Conservation (phyloP, 2,329 filamentous ascomycete species). For the Ophiocordyceps camponoti-saundersi region DNA sequence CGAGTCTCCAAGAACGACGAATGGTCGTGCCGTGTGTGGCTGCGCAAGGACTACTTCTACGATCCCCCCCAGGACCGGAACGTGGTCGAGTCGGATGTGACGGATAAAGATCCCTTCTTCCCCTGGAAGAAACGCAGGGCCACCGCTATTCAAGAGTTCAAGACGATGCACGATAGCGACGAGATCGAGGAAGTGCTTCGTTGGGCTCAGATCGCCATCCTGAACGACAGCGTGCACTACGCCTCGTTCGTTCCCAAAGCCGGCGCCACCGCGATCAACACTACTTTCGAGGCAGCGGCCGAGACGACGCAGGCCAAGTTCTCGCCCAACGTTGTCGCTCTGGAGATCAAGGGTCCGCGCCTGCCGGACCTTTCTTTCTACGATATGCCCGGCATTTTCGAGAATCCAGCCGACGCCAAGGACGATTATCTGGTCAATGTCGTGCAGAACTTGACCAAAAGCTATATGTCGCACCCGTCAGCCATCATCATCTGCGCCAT, state of each 20-base stretch:
- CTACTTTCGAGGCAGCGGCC: conserved; percentile 15
- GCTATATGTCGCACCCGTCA: conserved; percentile 52
- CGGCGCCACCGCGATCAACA: conserved; percentile 21
- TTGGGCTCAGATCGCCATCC: conserved; percentile 60
- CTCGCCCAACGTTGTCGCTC: conserved; percentile 62
- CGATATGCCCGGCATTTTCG: conserved; percentile 71
- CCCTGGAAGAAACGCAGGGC: conserved; percentile 43
- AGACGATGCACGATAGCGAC: conserved; percentile 39
- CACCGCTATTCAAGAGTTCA: conserved; percentile 38
- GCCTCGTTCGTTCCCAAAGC: conserved; percentile 36
- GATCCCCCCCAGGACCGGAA: conserved; percentile 19
- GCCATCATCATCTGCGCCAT: conserved; percentile 65
- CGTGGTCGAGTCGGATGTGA: conserved; percentile 29
- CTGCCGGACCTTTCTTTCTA: conserved; percentile 68
- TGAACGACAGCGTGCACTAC: conserved; percentile 45
- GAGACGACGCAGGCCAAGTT: conserved; percentile 44
- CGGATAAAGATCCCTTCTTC: conserved; percentile 35
- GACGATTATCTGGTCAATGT: conserved; percentile 55
- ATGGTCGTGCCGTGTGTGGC: conserved; percentile 52
- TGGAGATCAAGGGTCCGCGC: conserved; percentile 56
- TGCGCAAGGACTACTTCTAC: conserved; percentile 49
- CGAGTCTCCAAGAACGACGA: conserved; percentile 39
- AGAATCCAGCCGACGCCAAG: conserved; percentile 43
- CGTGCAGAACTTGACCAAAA: conserved; percentile 50
- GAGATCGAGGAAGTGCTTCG: conserved; percentile 51